Percentiles rank a stretch among this genome's conserved stretches.
Evolutionary conservation across 345 rosid species (phyloP).

Genomic region (Acer negundo): DNA sequence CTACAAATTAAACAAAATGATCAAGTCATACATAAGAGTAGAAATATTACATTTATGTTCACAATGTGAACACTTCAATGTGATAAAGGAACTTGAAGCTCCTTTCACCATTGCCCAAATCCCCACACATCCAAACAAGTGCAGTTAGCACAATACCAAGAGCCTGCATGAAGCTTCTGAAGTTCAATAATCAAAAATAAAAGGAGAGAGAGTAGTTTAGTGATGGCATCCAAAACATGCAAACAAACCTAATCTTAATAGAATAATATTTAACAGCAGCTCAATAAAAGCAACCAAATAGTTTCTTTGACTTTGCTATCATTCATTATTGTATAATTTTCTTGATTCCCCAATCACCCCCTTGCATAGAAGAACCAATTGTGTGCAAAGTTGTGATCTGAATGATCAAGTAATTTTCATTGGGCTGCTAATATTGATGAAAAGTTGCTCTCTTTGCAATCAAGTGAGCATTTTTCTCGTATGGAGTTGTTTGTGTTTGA

Average conservation of each 20-base stretch:
- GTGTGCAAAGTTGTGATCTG: no score
- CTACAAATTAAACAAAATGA: conserved; percentile 10
- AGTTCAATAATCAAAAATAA: conserved; percentile 22
- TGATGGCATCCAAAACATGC: conserved; percentile 13
- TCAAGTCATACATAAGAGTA: conserved; percentile 15
- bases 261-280: not conserved
- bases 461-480: no score
- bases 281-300: not conserved
- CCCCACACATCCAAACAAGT: conserved; percentile 73
- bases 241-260: conserved; percentile 3
- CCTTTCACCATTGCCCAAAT: conserved; percentile 62
- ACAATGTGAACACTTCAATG: conserved; percentile 76
- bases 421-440: no score
- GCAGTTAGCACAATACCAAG: conserved; percentile 93
- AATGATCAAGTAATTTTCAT: no score
- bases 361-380: no score
- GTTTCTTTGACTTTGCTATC: not conserved
- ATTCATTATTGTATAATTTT: no score
- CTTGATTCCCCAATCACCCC: no score
- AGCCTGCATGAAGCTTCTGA: conserved; percentile 89
- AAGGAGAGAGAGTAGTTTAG: conserved; percentile 16
- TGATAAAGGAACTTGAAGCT: conserved; percentile 39
- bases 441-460: no score
- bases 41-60: conserved; percentile 74
- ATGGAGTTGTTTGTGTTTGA: no score